phyloP scores from a whole-genome alignment of 2,329 filamentous ascomycete species.

The Akanthomyces muscarius region DNA sequence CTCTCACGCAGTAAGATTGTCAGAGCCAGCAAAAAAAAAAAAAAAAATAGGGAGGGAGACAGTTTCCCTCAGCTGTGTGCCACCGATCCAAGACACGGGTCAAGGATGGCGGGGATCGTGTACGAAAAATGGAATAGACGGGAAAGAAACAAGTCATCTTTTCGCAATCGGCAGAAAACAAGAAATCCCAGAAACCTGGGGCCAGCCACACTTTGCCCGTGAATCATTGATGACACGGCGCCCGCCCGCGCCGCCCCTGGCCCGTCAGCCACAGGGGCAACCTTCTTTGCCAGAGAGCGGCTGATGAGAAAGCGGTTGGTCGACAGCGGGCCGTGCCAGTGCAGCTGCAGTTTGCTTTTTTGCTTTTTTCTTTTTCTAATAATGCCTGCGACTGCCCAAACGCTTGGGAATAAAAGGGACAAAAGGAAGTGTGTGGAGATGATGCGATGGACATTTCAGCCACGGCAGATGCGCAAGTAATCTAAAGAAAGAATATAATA shows the following conservation, averaged over 20 bases:
- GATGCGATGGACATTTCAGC: background rate
- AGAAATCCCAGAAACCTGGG: background rate
- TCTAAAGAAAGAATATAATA: background rate
- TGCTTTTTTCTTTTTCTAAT: background rate
- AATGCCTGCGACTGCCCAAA: background rate
- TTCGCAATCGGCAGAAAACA: background rate
- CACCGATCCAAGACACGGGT: background rate
- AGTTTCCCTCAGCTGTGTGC: too few species aligned
- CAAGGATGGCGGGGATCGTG: background rate
- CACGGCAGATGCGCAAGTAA: background rate
- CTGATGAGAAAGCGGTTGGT: background rate
- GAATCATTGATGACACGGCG: background rate
- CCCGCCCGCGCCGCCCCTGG: background rate
- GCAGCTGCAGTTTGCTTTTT: background rate
- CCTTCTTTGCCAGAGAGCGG: background rate
- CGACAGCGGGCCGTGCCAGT: slow-evolving; percentile 10
- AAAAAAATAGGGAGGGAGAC: too few species aligned
- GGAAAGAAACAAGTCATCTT: slow-evolving; percentile 2
- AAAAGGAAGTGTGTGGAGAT: background rate
- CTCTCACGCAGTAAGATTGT: too few species aligned
- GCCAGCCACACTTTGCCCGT: background rate
- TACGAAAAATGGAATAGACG: background rate
- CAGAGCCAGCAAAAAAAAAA: too few species aligned
- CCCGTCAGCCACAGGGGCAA: background rate
- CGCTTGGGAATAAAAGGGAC: background rate